These are phyloP conservation scores for Thielaviopsis euricoi DNA, from an alignment of 2,329 filamentous ascomycete genomes.

Conservation along the genomic window DNA sequence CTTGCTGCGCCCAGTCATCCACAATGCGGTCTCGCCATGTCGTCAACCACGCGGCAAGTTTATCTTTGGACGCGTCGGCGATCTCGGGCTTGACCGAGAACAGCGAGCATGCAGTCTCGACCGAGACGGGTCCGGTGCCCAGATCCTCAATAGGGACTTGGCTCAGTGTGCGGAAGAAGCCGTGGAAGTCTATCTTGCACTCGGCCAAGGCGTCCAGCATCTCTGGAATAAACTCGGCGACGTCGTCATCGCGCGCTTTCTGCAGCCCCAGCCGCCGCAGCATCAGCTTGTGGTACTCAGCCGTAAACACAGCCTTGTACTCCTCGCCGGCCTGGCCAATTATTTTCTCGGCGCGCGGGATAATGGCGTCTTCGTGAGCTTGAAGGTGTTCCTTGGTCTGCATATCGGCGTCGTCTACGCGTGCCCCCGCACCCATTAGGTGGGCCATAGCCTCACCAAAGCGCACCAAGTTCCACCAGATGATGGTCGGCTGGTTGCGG, in stretches of 20 bases:
- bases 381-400: conserved; percentile 4
- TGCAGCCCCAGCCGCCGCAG: conserved; percentile 55
- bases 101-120: conserved; percentile 31
- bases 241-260: conserved; percentile 58
- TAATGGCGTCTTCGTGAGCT: conserved; percentile 41
- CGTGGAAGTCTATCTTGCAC: conserved; percentile 79
- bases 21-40: conserved; percentile 55
- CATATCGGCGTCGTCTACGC: conserved; percentile 58
- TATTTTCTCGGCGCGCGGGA: conserved; percentile 64
- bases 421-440: conserved; percentile 59
- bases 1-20: conserved; percentile 53
- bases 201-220: conserved; percentile 67
- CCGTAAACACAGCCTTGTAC: conserved; percentile 71
- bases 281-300: conserved; percentile 84
- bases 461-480: conserved; percentile 96
- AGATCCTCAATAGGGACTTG: conserved; percentile 44
- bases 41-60: conserved; percentile 66
- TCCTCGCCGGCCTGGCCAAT: conserved; percentile 73
- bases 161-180: conserved; percentile 74
- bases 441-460: conserved; percentile 82
- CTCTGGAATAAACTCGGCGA: conserved; percentile 57
- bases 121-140: conserved; percentile 32
- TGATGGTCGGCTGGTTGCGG: conserved; percentile 83
- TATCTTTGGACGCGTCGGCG: conserved; percentile 47
- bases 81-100: conserved; percentile 46